phyloP scores from a whole-genome alignment of 2,329 filamentous ascomycete species.

The Verruconis gallopava region DNA sequence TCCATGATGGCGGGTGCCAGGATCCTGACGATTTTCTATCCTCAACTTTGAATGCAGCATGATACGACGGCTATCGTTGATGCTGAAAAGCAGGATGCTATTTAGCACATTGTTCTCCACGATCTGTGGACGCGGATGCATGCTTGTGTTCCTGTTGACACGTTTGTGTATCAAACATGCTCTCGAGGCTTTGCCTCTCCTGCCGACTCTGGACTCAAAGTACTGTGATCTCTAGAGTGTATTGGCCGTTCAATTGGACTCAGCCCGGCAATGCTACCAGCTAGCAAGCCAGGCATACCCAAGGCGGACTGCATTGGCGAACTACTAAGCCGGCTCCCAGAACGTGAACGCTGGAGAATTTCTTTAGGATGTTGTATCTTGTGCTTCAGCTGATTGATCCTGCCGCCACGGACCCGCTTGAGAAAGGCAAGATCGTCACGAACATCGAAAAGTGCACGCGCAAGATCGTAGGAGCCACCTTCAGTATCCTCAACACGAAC shows the following conservation, averaged over 20 bases:
- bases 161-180: background rate
- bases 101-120: no score
- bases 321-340: slow-evolving; percentile 46
- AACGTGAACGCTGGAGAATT: slow-evolving; percentile 48
- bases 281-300: slow-evolving; percentile 7
- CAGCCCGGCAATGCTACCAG: slow-evolving; percentile 7
- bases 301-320: slow-evolving; percentile 30
- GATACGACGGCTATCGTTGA: no score
- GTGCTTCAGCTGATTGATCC: slow-evolving; percentile 69
- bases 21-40: no score
- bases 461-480: slow-evolving; percentile 41
- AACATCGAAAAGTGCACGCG: slow-evolving; percentile 61
- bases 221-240: background rate
- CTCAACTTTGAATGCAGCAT: no score
- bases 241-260: background rate
- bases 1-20: no score
- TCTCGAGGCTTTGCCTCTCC: background rate
- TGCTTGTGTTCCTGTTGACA: no score
- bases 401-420: slow-evolving; percentile 67
- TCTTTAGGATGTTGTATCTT: slow-evolving; percentile 63
- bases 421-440: slow-evolving; percentile 71
- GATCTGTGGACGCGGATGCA: no score
- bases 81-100: no score
- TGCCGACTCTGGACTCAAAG: background rate
- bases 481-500: slow-evolving; percentile 27